Base-by-base conservation (phyloP, 495 filamentous ascomycete genomes). In the Pseudoneurospora amorphoporcata region DNA sequence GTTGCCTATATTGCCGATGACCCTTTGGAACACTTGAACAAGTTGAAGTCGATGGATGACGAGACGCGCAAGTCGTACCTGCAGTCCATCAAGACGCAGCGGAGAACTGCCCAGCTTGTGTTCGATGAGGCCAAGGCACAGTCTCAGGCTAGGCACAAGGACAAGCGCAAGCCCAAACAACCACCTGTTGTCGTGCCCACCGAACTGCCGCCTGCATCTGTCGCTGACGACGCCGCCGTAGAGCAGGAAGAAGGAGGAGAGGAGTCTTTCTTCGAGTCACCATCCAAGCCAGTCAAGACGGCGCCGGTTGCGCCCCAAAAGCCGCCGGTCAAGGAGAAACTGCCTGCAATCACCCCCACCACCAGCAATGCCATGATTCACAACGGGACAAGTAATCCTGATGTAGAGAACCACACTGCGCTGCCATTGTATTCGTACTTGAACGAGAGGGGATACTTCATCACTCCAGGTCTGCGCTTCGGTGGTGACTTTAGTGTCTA, bases 401-500 rank as follows among this genome's bases (percentile, higher is more conserved):
- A 42, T 32, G 65, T 78, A 35, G 70, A 77, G 17, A 78, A 80
- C 10, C 80, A 84, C 17, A 71, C 78, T 8, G 82, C 83, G 5
- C 88, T 89, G 72, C 85, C 89, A 9, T 81, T 94, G n/a, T 92
- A 89, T 82, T 87, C 86, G 17, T 90, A 95, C 78, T 86, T 98
- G 23, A 94, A 98, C 76, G 82, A 86, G 8, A 82, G 87, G 16
- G 91, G 90, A 42, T 99, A 97, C 80, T 99, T 91, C 82, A 87
- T 96, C 45, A 92, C 91, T 53, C 96, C 95, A 2, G 95, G 96
- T 9, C 85, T 99, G 39, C 92, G 95, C 37, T 99, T 99, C 77
- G 95, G 95, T 40, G 96, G 94, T 77, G 90, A 97, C 78, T 97
- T 93, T 82, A 91, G 92, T 72, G 94, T 94, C 1, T 98, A 99